A percentile compares a stretch with the other conserved stretches of the same genome.
phyloP scores from a whole-genome alignment of 441 rosid species.

The Jatropha multifida region DNA sequence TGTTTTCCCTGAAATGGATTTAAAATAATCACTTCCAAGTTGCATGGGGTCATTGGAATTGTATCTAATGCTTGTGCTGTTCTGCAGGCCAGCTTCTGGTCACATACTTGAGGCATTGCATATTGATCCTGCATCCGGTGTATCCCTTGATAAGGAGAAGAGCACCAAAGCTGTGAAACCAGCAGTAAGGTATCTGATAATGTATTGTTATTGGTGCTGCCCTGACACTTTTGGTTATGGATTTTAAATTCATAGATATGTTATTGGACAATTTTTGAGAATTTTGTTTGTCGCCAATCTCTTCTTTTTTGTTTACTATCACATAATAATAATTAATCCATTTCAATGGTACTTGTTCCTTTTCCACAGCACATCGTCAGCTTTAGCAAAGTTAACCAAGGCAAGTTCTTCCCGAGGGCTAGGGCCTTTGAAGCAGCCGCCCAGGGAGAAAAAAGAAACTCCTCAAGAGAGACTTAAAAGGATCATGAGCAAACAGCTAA shows the following conservation, averaged over 20 bases:
- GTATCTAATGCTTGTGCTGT: conserved; percentile 42
- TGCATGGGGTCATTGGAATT: conserved; percentile 25
- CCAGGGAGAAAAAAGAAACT: conserved; percentile 82
- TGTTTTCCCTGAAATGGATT: conserved; percentile 35
- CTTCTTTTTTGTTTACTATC: neutral
- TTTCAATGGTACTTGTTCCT: conserved; percentile 6
- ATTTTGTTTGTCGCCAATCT: neutral
- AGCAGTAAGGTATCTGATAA: conserved; percentile 53
- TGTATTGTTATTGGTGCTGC: conserved; percentile 7
- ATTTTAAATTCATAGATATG: neutral
- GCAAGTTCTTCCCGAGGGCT: conserved; percentile 50
- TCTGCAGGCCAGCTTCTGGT: conserved; percentile 86
- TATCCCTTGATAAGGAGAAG: conserved; percentile 83
- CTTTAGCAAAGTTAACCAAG: conserved; percentile 78
- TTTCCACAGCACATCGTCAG: conserved; percentile 57
- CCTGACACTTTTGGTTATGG: neutral
- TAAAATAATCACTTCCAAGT: conserved; percentile 31
- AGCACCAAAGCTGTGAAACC: conserved; percentile 41
- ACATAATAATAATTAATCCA: neutral
- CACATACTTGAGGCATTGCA: conserved; percentile 92
- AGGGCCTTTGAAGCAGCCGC: conserved; percentile 58
- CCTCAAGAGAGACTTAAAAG: conserved; percentile 97
- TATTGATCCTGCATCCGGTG: conserved; percentile 97
- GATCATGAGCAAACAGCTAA: conserved; percentile 92
- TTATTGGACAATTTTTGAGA: neutral